Evolutionary conservation across 169 alveolate species (phyloP).

Genomic region (Blepharisma undulans): DNA sequence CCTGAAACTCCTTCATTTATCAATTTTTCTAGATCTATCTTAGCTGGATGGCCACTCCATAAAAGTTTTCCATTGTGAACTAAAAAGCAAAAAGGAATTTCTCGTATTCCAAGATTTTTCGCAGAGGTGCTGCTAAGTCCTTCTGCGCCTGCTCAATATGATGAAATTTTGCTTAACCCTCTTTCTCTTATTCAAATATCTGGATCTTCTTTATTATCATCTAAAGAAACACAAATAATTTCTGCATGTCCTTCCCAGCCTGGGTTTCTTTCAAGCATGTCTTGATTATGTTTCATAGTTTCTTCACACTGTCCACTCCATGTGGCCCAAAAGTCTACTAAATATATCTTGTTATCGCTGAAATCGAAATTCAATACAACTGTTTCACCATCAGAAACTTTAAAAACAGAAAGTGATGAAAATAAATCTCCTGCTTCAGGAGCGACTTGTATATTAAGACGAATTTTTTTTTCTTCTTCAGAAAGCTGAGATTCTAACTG

Average conservation of each 20-base stretch:
- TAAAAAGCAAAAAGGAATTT: conserved; percentile 1
- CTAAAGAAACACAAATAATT: conserved; percentile 38
- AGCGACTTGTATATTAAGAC: too few species aligned
- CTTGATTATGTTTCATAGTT: conserved; percentile 30
- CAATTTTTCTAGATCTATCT: not conserved
- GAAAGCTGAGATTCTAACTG: too few species aligned
- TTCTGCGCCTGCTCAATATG: conserved; percentile 18
- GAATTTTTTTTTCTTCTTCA: not conserved
- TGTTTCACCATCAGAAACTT: not conserved
- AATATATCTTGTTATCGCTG: not conserved
- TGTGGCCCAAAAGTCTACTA: conserved; percentile 40
- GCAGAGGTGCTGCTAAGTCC: too few species aligned
- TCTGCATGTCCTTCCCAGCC: conserved; percentile 43
- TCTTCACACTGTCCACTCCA: conserved; percentile 46
- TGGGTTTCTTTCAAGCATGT: conserved; percentile 32
- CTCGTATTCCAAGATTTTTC: not conserved
- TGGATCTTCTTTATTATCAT: conserved; percentile 24
- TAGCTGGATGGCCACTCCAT: not conserved
- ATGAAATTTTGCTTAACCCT: conserved; percentile 13
- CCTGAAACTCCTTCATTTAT: not conserved
- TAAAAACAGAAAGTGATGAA: not conserved
- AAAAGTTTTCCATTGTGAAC: not conserved
- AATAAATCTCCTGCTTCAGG: not conserved
- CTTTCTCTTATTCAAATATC: conserved; percentile 28
- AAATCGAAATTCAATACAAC: not conserved